Base-by-base conservation (phyloP, 2,329 filamentous ascomycete genomes). In the Colletotrichum navitas region DNA sequence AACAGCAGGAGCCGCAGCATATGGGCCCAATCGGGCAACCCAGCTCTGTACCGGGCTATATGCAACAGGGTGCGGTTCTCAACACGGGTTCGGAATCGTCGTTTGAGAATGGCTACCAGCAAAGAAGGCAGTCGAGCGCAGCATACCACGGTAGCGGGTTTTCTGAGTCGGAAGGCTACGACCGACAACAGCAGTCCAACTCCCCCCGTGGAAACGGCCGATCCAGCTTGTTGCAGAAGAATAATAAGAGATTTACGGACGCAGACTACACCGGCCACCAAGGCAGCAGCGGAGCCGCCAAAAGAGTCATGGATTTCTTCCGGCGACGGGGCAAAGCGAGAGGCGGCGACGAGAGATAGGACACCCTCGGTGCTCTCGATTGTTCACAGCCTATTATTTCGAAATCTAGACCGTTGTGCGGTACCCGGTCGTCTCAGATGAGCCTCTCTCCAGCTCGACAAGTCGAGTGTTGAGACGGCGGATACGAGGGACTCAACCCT, bases 251-350 rank as follows among this genome's bases (percentile, higher is more conserved):
- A 75, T 97, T 99, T 76, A 91, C 89, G 1, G 94, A 98, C 77
- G 94, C 93, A 73, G 92, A 94, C 75, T 88, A 87, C 73, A 86
- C 86, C 64, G 89, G 91, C 63, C 91, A 94, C 77, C 91, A 91
- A 41, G 95, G 95, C 55, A 97, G 93, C 80, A 95, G 91, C 74
- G 94, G 94, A 68, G 93, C 94, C 3, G 94, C 95, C 18, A 92
- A 95, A 80, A 91, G 94, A 79, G 96, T 99, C 49, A 98, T 99
- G 95, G 95, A 99, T 83, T 97, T 98, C 82, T 99, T 99, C 86
- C 89, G 96, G 76, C 89, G 95, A 80, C 89, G 95, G 79, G 94
- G 93, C 67, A 94, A 92, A 83, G 93, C 91, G 76, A 87, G 92
- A 78, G 89, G 87, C 67, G 87, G 87, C 47, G 88, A 90, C 72